phyloP scores from a whole-genome alignment of 257 asterid species.

The Lithospermum erythrorhizon region DNA sequence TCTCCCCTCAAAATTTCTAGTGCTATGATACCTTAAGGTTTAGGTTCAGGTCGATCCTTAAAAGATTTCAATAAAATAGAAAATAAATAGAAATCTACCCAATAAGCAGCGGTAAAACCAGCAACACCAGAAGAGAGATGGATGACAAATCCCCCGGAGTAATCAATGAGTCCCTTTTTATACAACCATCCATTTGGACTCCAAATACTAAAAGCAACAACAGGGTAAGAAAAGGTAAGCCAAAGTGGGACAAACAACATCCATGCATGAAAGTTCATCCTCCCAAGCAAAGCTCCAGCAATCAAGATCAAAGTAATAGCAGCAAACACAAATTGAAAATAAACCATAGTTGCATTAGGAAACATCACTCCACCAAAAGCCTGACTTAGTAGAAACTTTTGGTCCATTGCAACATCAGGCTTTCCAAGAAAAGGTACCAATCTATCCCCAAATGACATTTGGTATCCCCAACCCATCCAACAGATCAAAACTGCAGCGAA shows the following conservation, averaged over 20 bases:
- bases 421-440: too few species aligned
- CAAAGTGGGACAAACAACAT: slow-evolving; percentile 74
- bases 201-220: slow-evolving; percentile 65
- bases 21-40: too few species aligned
- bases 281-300: slow-evolving; percentile 66
- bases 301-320: slow-evolving; percentile 64
- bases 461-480: slow-evolving; percentile 57
- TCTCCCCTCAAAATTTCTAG: too few species aligned
- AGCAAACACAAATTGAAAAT: slow-evolving; percentile 73
- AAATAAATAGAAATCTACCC: slow-evolving; percentile 3
- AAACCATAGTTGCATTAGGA: slow-evolving; percentile 61
- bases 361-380: slow-evolving; percentile 27
- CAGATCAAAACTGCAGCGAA: slow-evolving; percentile 65
- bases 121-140: slow-evolving; percentile 77
- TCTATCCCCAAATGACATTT: too few species aligned
- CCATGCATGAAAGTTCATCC: slow-evolving; percentile 77
- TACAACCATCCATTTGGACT: slow-evolving; percentile 56
- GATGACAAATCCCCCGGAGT: slow-evolving; percentile 66
- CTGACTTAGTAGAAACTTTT: too few species aligned
- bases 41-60: too few species aligned
- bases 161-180: slow-evolving; percentile 55
- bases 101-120: slow-evolving; percentile 77
- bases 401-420: too few species aligned
- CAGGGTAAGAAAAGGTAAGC: slow-evolving; percentile 65
- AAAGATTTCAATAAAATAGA: too few species aligned